phyloP scores from a whole-genome alignment of 768 basidiomycete species.

The Suillus subalutaceus region DNA sequence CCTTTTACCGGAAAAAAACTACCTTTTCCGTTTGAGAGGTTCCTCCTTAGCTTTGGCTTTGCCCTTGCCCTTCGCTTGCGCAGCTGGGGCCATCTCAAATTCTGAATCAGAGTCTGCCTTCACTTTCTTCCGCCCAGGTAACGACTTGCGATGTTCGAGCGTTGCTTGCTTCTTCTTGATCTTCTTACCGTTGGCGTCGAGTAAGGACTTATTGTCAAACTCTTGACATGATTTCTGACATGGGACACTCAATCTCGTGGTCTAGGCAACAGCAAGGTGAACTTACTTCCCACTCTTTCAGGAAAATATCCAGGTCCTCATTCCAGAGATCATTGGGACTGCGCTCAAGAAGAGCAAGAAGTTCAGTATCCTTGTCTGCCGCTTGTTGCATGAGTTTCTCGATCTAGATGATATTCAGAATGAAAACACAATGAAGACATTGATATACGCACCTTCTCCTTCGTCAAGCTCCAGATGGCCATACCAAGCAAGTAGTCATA shows the following conservation, averaged over 20 bases:
- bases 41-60: slow-evolving; percentile 42
- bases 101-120: slow-evolving; percentile 45
- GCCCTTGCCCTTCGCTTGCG: slow-evolving; percentile 42
- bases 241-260: slow-evolving; percentile 7
- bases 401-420: slow-evolving; percentile 51
- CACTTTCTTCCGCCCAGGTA: slow-evolving; percentile 42
- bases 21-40: slow-evolving; percentile 72
- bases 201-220: slow-evolving; percentile 46
- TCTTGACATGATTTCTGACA: slow-evolving; percentile 42
- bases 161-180: slow-evolving; percentile 61
- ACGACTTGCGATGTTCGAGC: slow-evolving; percentile 55
- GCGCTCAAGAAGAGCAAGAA: slow-evolving; percentile 75
- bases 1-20: slow-evolving; percentile 8
- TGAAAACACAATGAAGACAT: slow-evolving; percentile 12
- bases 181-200: slow-evolving; percentile 53
- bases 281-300: slow-evolving; percentile 83
- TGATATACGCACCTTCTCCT: slow-evolving; percentile 68
- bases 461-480: slow-evolving; percentile 94
- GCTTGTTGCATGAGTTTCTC: slow-evolving; percentile 82
- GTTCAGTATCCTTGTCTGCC: slow-evolving; percentile 79
- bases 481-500: slow-evolving; percentile 95
- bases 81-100: slow-evolving; percentile 30
- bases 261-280: slow-evolving; percentile 1
- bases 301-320: slow-evolving; percentile 81
- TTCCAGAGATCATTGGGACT: slow-evolving; percentile 89